phyloP scores from a whole-genome alignment of 768 basidiomycete genomes.

The Trichaptum fuscoviolaceum region DNA sequence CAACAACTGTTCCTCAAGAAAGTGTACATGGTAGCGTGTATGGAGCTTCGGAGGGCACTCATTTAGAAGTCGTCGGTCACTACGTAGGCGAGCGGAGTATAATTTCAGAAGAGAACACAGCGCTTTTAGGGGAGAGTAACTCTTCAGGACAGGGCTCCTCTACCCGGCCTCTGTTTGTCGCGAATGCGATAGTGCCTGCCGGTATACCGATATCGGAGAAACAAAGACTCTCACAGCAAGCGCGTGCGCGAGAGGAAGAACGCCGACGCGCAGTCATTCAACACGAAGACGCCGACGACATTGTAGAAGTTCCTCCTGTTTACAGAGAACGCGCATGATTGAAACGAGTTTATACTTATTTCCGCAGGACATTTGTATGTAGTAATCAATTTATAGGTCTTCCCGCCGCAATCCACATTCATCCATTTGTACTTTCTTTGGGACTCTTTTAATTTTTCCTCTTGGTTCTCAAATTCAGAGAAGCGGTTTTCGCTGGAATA shows the following conservation, averaged over 20 bases:
- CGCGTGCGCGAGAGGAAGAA: neutral
- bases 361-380: neutral
- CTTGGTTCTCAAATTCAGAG: neutral
- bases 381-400: neutral
- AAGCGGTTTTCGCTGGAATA: neutral
- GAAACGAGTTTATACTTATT: neutral
- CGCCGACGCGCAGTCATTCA: neutral
- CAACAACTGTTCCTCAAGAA: neutral
- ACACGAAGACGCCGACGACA: neutral
- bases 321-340: neutral
- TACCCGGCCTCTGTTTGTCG: neutral
- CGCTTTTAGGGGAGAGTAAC: neutral
- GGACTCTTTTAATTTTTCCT: too few species aligned
- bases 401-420: neutral
- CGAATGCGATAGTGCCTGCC: neutral
- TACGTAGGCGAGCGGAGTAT: neutral
- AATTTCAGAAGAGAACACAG: neutral
- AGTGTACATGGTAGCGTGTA: neutral
- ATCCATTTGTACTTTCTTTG: neutral
- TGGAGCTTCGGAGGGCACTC: neutral
- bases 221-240: neutral
- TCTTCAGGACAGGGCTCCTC: neutral
- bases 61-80: neutral
- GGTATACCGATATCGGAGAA: neutral
- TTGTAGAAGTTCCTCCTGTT: neutral